These are phyloP conservation scores for Entrophospora sp. DNA, from an alignment of 192 early-diverging fungal genomes.

Conservation along the genomic window DNA sequence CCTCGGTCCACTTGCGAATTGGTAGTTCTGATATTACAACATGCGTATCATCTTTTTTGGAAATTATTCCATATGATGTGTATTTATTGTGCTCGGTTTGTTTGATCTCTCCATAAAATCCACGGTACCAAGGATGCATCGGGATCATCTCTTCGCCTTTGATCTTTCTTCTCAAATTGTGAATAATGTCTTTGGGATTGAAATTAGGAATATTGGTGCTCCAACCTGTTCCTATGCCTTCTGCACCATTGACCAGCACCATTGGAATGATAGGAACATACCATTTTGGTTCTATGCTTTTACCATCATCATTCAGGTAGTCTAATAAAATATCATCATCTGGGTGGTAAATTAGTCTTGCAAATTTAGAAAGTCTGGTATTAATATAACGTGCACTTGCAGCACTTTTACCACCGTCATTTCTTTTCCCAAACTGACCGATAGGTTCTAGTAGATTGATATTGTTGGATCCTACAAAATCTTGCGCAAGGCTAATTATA, in stretches of 20 bases:
- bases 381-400: constrained; percentile 96
- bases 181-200: constrained; percentile 83
- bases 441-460: constrained; percentile 71
- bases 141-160: constrained; percentile 53
- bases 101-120: constrained; percentile 77
- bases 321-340: constrained; percentile 76
- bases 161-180: constrained; percentile 77
- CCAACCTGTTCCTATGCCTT: constrained; percentile 93
- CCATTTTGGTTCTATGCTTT: constrained; percentile 88
- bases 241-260: constrained; percentile 89
- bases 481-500: constrained; percentile 89
- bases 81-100: constrained; percentile 45
- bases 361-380: constrained; percentile 61
- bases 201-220: constrained; percentile 74
- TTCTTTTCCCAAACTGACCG: constrained; percentile 89
- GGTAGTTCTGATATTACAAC: constrained; percentile 89
- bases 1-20: constrained; percentile 78
- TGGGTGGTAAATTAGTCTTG: constrained; percentile 69
- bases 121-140: constrained; percentile 93
- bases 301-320: constrained; percentile 83
- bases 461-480: constrained; percentile 95
- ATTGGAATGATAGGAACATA: constrained; percentile 90
- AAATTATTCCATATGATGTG: constrained; percentile 57
- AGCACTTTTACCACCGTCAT: constrained; percentile 82
- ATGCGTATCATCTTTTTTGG: constrained; percentile 62